Evolutionary conservation across 805 yeast genomes (phyloP).

Genomic region (Cyberlindnera subsufficiens): DNA sequence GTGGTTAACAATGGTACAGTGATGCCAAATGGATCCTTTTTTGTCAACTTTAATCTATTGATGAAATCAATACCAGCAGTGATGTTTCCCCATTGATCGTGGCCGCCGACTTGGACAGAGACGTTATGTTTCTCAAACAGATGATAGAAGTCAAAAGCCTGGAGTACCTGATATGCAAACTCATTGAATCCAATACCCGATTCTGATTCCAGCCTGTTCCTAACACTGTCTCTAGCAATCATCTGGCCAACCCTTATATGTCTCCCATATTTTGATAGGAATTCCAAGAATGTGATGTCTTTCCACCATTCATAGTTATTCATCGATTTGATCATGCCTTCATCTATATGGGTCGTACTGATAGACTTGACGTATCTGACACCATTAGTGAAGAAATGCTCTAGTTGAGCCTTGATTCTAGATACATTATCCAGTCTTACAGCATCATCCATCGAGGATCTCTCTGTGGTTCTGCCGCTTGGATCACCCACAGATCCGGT

Average conservation of each 20-base stretch:
- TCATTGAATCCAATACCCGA: conserved; percentile 90
- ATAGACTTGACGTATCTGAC: conserved; percentile 46
- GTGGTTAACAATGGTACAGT: conserved; percentile 90
- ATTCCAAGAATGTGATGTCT: conserved; percentile 66
- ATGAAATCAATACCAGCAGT: conserved; percentile 93
- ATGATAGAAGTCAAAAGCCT: conserved; percentile 91
- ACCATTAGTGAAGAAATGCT: conserved; percentile 55
- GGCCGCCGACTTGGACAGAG: conserved; percentile 85
- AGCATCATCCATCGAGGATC: conserved; percentile 49
- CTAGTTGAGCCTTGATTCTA: conserved; percentile 57
- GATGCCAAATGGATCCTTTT: conserved; percentile 48
- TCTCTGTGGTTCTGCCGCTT: conserved; percentile 79
- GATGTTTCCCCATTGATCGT: conserved; percentile 97
- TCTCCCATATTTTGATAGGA: conserved; percentile 69
- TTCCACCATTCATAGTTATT: conserved; percentile 89
- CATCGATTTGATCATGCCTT: conserved; percentile 37
- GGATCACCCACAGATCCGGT: conserved; percentile 97
- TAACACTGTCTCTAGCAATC: conserved; percentile 86
- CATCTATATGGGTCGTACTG: conserved; percentile 24
- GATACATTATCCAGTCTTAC: conserved; percentile 51
- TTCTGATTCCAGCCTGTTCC: conserved; percentile 59
- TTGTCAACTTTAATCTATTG: conserved; percentile 39
- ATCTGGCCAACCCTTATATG: conserved; percentile 78
- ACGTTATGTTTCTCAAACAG: conserved; percentile 55
- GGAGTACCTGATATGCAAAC: conserved; percentile 86